Conservation (phyloP, 257 asterid species). For the Coffea canephora region DNA sequence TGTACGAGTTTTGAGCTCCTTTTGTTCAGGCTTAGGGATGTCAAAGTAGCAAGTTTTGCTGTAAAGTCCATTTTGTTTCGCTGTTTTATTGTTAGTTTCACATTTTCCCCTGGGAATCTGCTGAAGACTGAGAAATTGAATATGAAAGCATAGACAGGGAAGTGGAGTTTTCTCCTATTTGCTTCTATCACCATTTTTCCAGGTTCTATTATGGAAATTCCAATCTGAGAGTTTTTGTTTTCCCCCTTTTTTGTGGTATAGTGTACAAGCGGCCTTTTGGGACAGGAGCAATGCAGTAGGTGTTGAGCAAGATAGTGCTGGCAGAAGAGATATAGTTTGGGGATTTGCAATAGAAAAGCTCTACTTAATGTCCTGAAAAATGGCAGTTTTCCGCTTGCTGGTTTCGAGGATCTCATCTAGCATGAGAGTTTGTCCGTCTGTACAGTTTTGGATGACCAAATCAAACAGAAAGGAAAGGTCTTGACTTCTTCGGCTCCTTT, state of each 20-base stretch:
- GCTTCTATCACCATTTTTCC: not conserved
- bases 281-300: not conserved
- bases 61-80: not conserved
- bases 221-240: not conserved
- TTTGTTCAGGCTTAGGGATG: not conserved
- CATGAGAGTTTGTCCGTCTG: conserved; percentile 18
- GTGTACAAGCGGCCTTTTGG: not conserved
- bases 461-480: conserved; percentile 47
- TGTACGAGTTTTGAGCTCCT: not conserved
- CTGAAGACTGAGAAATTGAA: not conserved
- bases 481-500: conserved; percentile 18
- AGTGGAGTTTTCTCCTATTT: not conserved
- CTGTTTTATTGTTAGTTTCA: not conserved
- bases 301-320: not conserved
- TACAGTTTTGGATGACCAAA: conserved; percentile 28
- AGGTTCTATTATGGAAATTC: not conserved
- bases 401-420: conserved; percentile 10
- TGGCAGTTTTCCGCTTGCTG: conserved; percentile 7
- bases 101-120: too few relatives aligned
- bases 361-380: not conserved
- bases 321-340: not conserved
- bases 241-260: not conserved
- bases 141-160: not conserved
- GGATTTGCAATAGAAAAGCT: not conserved
- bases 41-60: not conserved